phyloP scores from a whole-genome alignment of 441 rosid species.

The Metrosideros polymorpha region DNA sequence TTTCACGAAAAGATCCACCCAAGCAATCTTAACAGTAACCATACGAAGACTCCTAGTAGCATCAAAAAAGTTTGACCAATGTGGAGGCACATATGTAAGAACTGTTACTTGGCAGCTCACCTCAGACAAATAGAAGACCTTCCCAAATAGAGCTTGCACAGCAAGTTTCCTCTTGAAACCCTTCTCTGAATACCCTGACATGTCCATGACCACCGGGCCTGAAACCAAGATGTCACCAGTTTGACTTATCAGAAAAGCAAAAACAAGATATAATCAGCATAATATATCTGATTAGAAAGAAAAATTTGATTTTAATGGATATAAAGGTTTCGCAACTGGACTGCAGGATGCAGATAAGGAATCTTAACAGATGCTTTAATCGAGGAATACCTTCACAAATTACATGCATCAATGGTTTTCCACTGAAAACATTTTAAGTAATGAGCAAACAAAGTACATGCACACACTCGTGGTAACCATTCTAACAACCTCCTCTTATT shows the following conservation, averaged over 20 bases:
- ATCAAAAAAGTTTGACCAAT: not conserved
- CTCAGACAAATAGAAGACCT: constrained; percentile 88
- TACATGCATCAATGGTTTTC: too few relatives aligned
- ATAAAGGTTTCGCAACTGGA: not conserved
- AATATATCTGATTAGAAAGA: not conserved
- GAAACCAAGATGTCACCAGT: constrained; percentile 2
- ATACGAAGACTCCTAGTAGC: not conserved
- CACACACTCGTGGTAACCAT: too few relatives aligned
- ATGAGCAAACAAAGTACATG: too few relatives aligned
- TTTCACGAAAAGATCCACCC: not conserved
- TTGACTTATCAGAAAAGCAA: not conserved
- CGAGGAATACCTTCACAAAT: too few relatives aligned
- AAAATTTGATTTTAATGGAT: not conserved
- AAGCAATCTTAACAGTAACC: not conserved
- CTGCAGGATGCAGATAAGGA: too few relatives aligned
- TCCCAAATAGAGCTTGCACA: constrained; percentile 79
- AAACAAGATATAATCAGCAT: not conserved
- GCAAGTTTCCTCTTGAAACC: constrained; percentile 97
- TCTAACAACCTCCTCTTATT: too few relatives aligned
- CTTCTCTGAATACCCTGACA: constrained; percentile 74
- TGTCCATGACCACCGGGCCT: constrained; percentile 90
- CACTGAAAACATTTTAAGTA: too few relatives aligned
- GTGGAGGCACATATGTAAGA: not conserved
- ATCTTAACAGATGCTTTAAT: too few relatives aligned
- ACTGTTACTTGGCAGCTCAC: constrained; percentile 22